Percentiles rank a stretch among this genome's conserved stretches.
These are phyloP conservation scores for Aspergillus udagawae DNA, from an alignment of 2,329 filamentous ascomycete genomes.

Conservation along the genomic window DNA sequence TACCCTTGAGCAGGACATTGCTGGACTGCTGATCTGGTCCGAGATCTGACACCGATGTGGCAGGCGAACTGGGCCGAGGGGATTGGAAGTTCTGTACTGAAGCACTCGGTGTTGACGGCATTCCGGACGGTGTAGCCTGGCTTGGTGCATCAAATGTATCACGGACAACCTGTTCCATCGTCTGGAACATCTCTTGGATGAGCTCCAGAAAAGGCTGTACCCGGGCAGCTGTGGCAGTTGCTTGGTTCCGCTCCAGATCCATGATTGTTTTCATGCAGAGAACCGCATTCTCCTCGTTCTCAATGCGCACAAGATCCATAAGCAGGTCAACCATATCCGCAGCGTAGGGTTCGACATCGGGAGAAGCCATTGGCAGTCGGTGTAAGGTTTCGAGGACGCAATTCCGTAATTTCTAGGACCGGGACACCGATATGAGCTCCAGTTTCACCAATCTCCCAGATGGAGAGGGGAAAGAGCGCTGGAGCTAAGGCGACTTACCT, in stretches of 20 bases:
- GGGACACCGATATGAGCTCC: constrained; percentile 6
- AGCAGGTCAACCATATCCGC: constrained; percentile 84
- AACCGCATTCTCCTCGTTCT: constrained; percentile 99
- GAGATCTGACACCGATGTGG: constrained; percentile 74
- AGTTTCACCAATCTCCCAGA: neutral
- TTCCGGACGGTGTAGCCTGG: constrained; percentile 48
- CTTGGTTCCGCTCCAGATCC: constrained; percentile 90
- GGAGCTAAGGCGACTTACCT: constrained; percentile 53
- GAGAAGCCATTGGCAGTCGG: constrained; percentile 69
- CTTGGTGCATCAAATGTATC: constrained; percentile 85
- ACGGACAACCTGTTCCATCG: constrained; percentile 89
- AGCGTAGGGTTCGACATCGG: constrained; percentile 85
- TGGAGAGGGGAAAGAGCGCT: neutral
- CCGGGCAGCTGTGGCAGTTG: constrained; percentile 72
- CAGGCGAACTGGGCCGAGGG: constrained; percentile 83
- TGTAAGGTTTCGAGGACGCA: constrained; percentile 93
- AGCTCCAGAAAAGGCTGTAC: constrained; percentile 87
- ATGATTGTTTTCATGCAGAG: constrained; percentile 97
- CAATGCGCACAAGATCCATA: constrained; percentile 79
- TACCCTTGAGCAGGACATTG: constrained; percentile 79
- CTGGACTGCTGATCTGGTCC: constrained; percentile 77
- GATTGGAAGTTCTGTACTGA: constrained; percentile 70
- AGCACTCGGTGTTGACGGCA: constrained; percentile 51
- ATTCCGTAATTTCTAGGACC: constrained; percentile 73
- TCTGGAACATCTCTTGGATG: constrained; percentile 93